Evolutionary conservation across 768 basidiomycete species (phyloP).

Genomic region (Cystobasidiopsis lactophilus): DNA sequence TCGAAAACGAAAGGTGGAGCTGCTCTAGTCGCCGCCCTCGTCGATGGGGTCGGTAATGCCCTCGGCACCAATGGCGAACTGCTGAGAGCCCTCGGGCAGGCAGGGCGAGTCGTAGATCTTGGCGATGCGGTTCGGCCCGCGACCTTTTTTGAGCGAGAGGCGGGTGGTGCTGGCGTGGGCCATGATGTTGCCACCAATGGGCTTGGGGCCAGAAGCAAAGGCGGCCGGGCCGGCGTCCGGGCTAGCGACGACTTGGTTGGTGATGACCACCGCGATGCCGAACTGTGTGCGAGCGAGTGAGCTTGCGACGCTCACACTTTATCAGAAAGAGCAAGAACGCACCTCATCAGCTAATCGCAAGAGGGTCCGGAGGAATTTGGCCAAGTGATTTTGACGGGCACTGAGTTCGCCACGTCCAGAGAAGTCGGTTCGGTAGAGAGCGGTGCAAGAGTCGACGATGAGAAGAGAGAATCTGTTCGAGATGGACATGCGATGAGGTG

Average conservation of each 20-base stretch:
- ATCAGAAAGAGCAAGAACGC: slow-evolving; percentile 15
- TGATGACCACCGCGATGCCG: slow-evolving; percentile 89
- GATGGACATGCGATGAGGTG: neutral
- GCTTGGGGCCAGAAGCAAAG: slow-evolving; percentile 69
- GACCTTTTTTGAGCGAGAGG: slow-evolving; percentile 72
- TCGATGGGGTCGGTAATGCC: no score
- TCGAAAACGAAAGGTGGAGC: no score
- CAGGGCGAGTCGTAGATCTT: slow-evolving; percentile 97
- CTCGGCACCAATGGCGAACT: slow-evolving; percentile 72
- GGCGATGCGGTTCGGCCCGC: slow-evolving; percentile 77
- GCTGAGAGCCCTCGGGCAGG: slow-evolving; percentile 84
- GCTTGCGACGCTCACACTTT: slow-evolving; percentile 1
- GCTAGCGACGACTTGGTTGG: slow-evolving; percentile 98
- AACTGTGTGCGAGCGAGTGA: slow-evolving; percentile 35
- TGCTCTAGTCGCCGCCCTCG: no score
- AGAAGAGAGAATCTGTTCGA: slow-evolving; percentile 66
- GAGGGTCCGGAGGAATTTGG: slow-evolving; percentile 78
- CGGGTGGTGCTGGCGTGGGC: slow-evolving; percentile 96
- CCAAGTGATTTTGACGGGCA: slow-evolving; percentile 82
- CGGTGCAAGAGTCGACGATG: slow-evolving; percentile 89
- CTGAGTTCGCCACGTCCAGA: slow-evolving; percentile 86
- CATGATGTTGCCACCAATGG: slow-evolving; percentile 97
- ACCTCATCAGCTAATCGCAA: slow-evolving; percentile 94
- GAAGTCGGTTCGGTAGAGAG: slow-evolving; percentile 85
- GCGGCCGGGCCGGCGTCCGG: slow-evolving; percentile 58